phyloP scores from a whole-genome alignment of 129 eudicot genomes.

The Helianthus tuberosus region DNA sequence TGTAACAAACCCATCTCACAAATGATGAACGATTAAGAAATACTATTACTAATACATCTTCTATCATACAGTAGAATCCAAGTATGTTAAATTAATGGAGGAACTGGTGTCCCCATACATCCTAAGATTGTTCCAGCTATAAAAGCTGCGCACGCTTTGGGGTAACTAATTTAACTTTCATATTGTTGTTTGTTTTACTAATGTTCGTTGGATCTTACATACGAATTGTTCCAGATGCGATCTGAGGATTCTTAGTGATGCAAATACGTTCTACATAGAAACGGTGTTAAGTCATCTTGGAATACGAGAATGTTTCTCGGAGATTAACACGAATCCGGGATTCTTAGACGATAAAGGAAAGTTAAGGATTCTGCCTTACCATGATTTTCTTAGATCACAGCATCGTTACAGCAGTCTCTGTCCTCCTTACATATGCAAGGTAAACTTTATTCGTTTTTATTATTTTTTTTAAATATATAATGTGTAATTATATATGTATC shows the following conservation, averaged over 20 bases:
- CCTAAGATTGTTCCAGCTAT: slow-evolving; percentile 74
- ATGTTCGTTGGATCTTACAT: too few relatives aligned
- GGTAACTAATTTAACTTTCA: slow-evolving; percentile 40
- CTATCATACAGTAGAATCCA: too few relatives aligned
- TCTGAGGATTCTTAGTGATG: slow-evolving; percentile 84
- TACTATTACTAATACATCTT: too few relatives aligned
- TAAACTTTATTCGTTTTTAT: slow-evolving; percentile 13
- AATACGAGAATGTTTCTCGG: slow-evolving; percentile 60
- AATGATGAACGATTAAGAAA: too few relatives aligned
- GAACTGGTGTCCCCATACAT: slow-evolving; percentile 59
- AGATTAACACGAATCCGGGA: slow-evolving; percentile 78
- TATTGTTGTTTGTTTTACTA: background rate
- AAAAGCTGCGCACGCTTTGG: slow-evolving; percentile 61
- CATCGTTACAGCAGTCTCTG: slow-evolving; percentile 69
- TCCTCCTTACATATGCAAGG: slow-evolving; percentile 99
- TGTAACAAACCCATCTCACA: too few relatives aligned
- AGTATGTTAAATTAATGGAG: too few relatives aligned
- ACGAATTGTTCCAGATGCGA: slow-evolving; percentile 59
- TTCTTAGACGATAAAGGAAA: slow-evolving; percentile 58
- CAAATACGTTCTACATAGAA: slow-evolving; percentile 76
- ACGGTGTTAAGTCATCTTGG: slow-evolving; percentile 73
- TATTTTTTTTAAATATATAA: background rate
- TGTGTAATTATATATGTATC: too few relatives aligned
- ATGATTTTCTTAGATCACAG: slow-evolving; percentile 46
- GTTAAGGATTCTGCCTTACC: slow-evolving; percentile 67